Conservation (phyloP, 2,329 filamentous ascomycete species). For the Ophiostoma pallidulum region DNA sequence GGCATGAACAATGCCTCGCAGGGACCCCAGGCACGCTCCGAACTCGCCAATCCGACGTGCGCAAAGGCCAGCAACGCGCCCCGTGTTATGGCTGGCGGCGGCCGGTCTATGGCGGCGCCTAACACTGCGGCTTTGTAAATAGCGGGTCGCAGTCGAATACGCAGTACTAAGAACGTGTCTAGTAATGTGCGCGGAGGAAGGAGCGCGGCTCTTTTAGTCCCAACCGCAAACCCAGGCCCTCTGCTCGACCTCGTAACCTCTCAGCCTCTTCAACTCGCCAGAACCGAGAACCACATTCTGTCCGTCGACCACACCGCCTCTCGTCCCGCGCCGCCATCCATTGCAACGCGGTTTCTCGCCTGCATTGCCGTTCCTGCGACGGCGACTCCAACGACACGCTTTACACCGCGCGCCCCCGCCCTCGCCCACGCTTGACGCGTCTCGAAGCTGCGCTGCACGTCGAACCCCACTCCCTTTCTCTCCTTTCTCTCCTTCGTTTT, state of each 20-base stretch:
- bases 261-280: background rate
- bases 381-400: background rate
- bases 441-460: background rate
- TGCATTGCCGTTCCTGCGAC: slow-evolving; percentile 1
- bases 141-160: slow-evolving; percentile 1
- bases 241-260: background rate
- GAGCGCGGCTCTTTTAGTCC: slow-evolving; percentile 8
- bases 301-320: background rate
- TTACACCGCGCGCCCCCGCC: background rate
- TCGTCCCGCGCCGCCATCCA: background rate
- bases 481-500: too few species aligned
- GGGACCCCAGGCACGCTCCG: too few species aligned
- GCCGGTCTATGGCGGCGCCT: background rate
- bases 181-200: too few species aligned
- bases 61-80: too few species aligned
- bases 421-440: slow-evolving; percentile 5
- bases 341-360: background rate
- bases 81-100: background rate
- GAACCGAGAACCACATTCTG: background rate
- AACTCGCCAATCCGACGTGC: too few species aligned
- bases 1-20: too few species aligned
- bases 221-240: slow-evolving; percentile 4
- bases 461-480: slow-evolving; percentile 5
- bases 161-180: too few species aligned
- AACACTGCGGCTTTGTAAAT: too few species aligned